phyloP scores from a whole-genome alignment of 2,329 filamentous ascomycete genomes.

The Monilinia fructigena region DNA sequence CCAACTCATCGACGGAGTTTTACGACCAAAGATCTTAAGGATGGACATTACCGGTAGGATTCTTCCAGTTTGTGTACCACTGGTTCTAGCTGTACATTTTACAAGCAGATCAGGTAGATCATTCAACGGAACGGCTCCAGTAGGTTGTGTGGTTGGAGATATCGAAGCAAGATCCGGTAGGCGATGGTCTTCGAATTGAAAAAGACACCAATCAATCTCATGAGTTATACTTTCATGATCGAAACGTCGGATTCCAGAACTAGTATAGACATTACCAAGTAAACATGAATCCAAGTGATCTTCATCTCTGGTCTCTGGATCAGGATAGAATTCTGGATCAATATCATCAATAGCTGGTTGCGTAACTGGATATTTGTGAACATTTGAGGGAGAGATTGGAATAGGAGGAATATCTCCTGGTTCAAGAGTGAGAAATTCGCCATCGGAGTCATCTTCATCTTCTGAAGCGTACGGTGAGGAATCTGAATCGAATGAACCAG shows the following conservation, averaged over 20 bases:
- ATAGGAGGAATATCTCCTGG: constrained; percentile 78
- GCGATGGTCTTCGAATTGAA: constrained; percentile 72
- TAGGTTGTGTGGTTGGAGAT: constrained; percentile 49
- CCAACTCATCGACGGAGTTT: constrained; percentile 72
- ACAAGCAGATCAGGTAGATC: constrained; percentile 74
- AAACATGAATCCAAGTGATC: constrained; percentile 81
- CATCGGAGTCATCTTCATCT: constrained; percentile 43
- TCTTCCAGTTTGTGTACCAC: constrained; percentile 74
- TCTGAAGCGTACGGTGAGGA: constrained; percentile 40
- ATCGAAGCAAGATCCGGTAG: constrained; percentile 66
- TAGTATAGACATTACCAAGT: constrained; percentile 82
- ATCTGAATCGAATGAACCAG: constrained; percentile 37
- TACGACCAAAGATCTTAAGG: constrained; percentile 83
- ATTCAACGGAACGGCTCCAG: constrained; percentile 56
- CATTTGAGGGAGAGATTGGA: constrained; percentile 67
- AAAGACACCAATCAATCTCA: constrained; percentile 94
- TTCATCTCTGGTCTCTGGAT: constrained; percentile 64
- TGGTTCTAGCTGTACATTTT: constrained; percentile 85
- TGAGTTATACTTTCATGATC: constrained; percentile 70
- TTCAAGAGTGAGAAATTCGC: constrained; percentile 58
- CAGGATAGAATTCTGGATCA: constrained; percentile 78
- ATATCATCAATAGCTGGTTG: constrained; percentile 91
- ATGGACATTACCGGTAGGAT: constrained; percentile 77
- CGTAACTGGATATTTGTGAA: constrained; percentile 70
- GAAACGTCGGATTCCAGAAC: constrained; percentile 81